Conservation (phyloP, 805 yeast species). For the Metschnikowia henanensis region DNA sequence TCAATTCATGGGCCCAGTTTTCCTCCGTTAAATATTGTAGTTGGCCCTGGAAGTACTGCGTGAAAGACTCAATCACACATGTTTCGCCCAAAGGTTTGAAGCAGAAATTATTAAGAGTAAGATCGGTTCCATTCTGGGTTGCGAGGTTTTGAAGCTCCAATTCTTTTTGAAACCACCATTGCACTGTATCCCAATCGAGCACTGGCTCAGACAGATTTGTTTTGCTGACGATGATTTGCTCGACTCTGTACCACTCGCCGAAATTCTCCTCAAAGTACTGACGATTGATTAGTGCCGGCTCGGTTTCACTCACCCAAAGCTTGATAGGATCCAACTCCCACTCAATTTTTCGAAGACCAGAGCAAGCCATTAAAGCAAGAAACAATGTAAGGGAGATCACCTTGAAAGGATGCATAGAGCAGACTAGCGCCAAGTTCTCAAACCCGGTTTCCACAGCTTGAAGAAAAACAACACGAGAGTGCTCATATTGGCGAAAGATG, state of each 20-base stretch:
- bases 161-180: constrained; percentile 93
- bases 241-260: constrained; percentile 90
- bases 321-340: constrained; percentile 80
- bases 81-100: constrained; percentile 77
- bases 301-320: constrained; percentile 84
- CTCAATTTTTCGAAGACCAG: constrained; percentile 50
- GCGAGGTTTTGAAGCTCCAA: constrained; percentile 37
- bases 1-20: constrained; percentile 57
- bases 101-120: constrained; percentile 64
- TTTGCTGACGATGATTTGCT: constrained; percentile 67
- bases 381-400: constrained; percentile 24
- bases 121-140: constrained; percentile 21
- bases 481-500: not conserved
- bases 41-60: constrained; percentile 82
- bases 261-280: constrained; percentile 73
- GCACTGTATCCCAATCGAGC: constrained; percentile 59
- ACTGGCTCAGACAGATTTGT: constrained; percentile 64
- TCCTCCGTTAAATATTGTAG: constrained; percentile 46
- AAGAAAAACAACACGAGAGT: constrained; percentile 5
- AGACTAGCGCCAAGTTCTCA: constrained; percentile 51
- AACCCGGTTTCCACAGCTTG: constrained; percentile 34
- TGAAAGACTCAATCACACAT: constrained; percentile 84
- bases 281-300: constrained; percentile 68
- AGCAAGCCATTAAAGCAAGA: constrained; percentile 46
- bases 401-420: constrained; percentile 58